These are phyloP conservation scores for Coprinopsis strossmayeri DNA, from an alignment of 768 basidiomycete species.

Conservation along the genomic window DNA sequence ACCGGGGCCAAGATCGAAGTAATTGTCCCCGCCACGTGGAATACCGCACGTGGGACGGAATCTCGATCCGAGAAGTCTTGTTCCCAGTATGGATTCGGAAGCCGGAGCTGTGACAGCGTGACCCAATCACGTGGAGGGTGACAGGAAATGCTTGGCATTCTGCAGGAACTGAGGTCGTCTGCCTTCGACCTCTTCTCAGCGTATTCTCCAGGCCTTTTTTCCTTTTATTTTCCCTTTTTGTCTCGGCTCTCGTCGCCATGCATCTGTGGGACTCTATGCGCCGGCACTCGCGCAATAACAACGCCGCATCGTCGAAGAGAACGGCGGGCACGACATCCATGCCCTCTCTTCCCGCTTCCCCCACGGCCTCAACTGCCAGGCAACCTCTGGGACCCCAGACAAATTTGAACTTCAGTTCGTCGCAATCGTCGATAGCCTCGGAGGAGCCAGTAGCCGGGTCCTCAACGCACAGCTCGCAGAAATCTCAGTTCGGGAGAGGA, in stretches of 20 bases:
- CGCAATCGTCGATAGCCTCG: slow-evolving; percentile 4
- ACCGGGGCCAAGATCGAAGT: no score
- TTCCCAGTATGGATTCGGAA: no score
- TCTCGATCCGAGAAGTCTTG: no score
- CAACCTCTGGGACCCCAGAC: slow-evolving; percentile 14
- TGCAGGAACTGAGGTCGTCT: no score
- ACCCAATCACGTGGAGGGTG: no score
- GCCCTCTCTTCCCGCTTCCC: slow-evolving; percentile 11
- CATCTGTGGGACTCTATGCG: slow-evolving; percentile 17
- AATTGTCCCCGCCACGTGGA: no score
- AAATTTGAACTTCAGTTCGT: slow-evolving; percentile 9
- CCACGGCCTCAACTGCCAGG: slow-evolving; percentile 12
- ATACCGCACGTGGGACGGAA: no score
- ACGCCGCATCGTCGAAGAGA: slow-evolving; percentile 14
- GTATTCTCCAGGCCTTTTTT: slow-evolving; percentile 8
- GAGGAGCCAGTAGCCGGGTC: neutral
- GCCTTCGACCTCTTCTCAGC: neutral
- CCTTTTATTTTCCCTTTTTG: slow-evolving; percentile 6
- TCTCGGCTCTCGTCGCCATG: slow-evolving; percentile 9
- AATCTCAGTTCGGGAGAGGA: neutral
- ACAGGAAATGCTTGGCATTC: no score
- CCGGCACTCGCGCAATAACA: slow-evolving; percentile 9
- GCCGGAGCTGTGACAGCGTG: no score
- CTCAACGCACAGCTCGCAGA: neutral
- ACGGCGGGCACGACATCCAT: slow-evolving; percentile 7